Percentiles rank a stretch among this genome's conserved stretches.
These are phyloP conservation scores for Coniochaeta sp. DNA, from an alignment of 2,329 filamentous ascomycete species.

Conservation along the genomic window DNA sequence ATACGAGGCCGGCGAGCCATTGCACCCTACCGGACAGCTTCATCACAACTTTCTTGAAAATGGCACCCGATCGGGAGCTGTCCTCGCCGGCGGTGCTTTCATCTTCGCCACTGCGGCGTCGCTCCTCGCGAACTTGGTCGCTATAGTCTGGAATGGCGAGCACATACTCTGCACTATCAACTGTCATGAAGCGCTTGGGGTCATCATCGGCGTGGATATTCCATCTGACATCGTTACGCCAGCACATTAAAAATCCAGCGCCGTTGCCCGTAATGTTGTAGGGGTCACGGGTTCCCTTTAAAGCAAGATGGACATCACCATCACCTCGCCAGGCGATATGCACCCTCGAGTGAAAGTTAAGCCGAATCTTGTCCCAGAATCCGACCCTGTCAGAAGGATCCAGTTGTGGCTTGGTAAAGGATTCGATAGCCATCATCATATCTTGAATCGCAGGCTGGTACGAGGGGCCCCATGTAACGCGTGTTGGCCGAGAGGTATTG, in stretches of 20 bases:
- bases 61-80: constrained; percentile 63
- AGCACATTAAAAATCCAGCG: constrained; percentile 96
- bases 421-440: constrained; percentile 99
- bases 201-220: constrained; percentile 79
- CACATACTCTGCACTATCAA: constrained; percentile 92
- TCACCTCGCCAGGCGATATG: constrained; percentile 89
- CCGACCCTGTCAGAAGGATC: constrained; percentile 91
- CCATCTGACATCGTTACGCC: constrained; percentile 89
- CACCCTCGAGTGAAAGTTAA: constrained; percentile 89
- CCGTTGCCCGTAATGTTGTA: constrained; percentile 90
- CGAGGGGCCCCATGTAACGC: constrained; percentile 94
- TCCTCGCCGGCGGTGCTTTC: constrained; percentile 57
- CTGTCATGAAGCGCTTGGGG: constrained; percentile 87
- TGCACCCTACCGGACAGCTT: constrained; percentile 94
- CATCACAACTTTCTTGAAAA: constrained; percentile 98
- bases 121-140: constrained; percentile 68
- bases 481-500: constrained; percentile 85
- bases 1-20: constrained; percentile 86
- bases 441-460: constrained; percentile 98
- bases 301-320: constrained; percentile 85
- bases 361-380: constrained; percentile 97
- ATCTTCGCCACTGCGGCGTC: constrained; percentile 40
- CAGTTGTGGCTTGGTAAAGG: constrained; percentile 90
- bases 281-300: constrained; percentile 89
- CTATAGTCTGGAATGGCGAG: constrained; percentile 92